Evolutionary conservation across 495 filamentous ascomycete genomes (phyloP), one percentile per base, ranked within the genome.

Genomic region (Trichoderma orchidacearum): DNA sequence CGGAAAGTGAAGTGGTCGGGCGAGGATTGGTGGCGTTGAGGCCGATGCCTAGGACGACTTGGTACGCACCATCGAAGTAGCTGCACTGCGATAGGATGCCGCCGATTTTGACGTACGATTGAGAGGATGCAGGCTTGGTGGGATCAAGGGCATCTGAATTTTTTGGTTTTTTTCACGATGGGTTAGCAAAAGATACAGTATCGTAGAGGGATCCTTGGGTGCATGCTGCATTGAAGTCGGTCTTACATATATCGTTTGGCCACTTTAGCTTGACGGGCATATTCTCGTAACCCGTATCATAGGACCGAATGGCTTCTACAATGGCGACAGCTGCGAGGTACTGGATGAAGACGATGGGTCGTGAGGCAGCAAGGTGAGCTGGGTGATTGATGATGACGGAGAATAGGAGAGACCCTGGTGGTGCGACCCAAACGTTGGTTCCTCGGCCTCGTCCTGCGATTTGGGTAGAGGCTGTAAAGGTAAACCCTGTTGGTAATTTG

Each of bases 391-490:
- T 78, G 17, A 92, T 81, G 12, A 85, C 89, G 7, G 88, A 94
- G 72, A 93, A 90, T 62, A 96, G 83, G 8, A 98, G 78, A 18
- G 82, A 80, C 0, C 93, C 93, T 1, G 87, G 78, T 3, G 93
- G 94, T 0, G 93, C 90, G 2, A 98, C 83, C 93, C 94, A 98
- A 61, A 95, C 87, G 62, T 98, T 97, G 38, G 76, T 82, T 5
- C 94, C 94, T 1, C 93, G 85, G 18, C 93, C 93, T 38, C 93
- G 81, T n/a, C 89, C 94, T 7, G 90, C 86, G 13, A 96, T 75
- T 67, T 98, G 94, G 0, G 85, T 84, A 3, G 90, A 95, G n/a
- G 94, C 94, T 2, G 86, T 86, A n/a, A 86, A 76, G 3, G 90
- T 95, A 60, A 94, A 86, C 13, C 93, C 94, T 1, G 75, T 81